These are phyloP conservation scores for Chlorophyllum brunneum DNA, from an alignment of 768 basidiomycete genomes.

Conservation along the genomic window DNA sequence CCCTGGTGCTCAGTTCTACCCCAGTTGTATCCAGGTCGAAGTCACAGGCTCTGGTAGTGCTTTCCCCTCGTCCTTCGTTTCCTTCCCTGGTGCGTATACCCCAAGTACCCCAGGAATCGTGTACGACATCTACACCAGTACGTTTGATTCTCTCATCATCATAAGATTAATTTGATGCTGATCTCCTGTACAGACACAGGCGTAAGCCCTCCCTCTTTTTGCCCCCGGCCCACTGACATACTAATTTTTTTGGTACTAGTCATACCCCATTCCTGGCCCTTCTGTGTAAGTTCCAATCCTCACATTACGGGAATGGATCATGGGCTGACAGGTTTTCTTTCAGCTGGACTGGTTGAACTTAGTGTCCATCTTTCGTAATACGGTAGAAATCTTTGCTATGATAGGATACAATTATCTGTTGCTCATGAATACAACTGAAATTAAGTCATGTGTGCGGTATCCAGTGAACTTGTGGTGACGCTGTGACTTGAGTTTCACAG, in stretches of 20 bases:
- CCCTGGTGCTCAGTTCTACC: conserved; percentile 40
- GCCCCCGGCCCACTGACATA: neutral
- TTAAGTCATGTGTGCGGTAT: too few relatives aligned
- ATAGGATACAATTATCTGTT: too few relatives aligned
- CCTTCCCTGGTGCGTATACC: conserved; percentile 43
- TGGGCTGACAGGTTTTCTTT: neutral
- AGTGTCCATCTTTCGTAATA: neutral
- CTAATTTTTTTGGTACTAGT: conserved; percentile 9
- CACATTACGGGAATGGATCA: neutral
- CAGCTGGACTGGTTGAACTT: conserved; percentile 18
- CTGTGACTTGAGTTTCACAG: too few relatives aligned
- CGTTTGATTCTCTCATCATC: conserved; percentile 1
- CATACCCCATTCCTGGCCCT: conserved; percentile 40
- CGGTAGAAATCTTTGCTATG: too few relatives aligned
- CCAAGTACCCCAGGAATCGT: conserved; percentile 28
- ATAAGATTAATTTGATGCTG: neutral
- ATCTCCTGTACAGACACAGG: conserved; percentile 5
- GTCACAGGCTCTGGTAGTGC: conserved; percentile 41
- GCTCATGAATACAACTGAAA: too few relatives aligned
- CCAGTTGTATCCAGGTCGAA: conserved; percentile 40
- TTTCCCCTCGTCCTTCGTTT: conserved; percentile 39
- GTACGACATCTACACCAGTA: conserved; percentile 31
- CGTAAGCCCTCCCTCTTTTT: conserved; percentile 2
- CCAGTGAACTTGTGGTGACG: too few relatives aligned
- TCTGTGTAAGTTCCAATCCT: conserved; percentile 28